phyloP scores from a whole-genome alignment of 2,329 filamentous ascomycete species.

The Truncatella angustata region DNA sequence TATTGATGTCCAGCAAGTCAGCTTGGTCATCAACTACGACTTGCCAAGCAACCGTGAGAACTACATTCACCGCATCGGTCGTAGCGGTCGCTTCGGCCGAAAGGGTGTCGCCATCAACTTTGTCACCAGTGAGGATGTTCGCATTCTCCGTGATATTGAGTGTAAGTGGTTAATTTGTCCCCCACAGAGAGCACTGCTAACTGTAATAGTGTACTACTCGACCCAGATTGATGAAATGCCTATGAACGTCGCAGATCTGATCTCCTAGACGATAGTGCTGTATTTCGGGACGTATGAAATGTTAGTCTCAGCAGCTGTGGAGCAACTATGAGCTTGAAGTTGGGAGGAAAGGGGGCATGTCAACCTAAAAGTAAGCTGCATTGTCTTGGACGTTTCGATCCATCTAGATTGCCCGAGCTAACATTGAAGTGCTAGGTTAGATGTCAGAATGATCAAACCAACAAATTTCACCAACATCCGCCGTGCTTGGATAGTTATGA shows the following conservation, averaged over 20 bases:
- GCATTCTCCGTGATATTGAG: constrained; percentile 96
- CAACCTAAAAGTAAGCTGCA: constrained; percentile 3
- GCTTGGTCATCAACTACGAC: constrained; percentile 98
- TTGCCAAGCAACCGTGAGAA: constrained; percentile 98
- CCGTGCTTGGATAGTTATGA: background rate
- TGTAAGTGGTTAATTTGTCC: constrained; percentile 48
- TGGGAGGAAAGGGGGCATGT: constrained; percentile 8
- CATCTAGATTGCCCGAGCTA: background rate
- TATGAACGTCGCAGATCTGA: constrained; percentile 79
- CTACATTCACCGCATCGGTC: constrained; percentile 97
- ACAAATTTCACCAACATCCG: background rate
- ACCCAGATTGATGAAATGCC: constrained; percentile 99
- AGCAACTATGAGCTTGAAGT: background rate
- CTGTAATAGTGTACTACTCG: constrained; percentile 75
- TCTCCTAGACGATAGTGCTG: constrained; percentile 36
- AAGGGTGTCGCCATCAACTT: constrained; percentile 99
- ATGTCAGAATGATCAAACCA: background rate
- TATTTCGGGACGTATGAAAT: background rate
- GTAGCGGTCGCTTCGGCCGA: constrained; percentile 90
- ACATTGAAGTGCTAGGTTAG: background rate
- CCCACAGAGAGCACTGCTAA: background rate
- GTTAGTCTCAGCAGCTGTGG: background rate
- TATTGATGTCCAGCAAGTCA: constrained; percentile 98
- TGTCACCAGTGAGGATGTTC: constrained; percentile 95
- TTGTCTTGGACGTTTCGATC: background rate